Evolutionary conservation across 2,329 filamentous ascomycete species (phyloP), one percentile per base, ranked within the genome.

Genomic region (Arthrinium phaeospermum): DNA sequence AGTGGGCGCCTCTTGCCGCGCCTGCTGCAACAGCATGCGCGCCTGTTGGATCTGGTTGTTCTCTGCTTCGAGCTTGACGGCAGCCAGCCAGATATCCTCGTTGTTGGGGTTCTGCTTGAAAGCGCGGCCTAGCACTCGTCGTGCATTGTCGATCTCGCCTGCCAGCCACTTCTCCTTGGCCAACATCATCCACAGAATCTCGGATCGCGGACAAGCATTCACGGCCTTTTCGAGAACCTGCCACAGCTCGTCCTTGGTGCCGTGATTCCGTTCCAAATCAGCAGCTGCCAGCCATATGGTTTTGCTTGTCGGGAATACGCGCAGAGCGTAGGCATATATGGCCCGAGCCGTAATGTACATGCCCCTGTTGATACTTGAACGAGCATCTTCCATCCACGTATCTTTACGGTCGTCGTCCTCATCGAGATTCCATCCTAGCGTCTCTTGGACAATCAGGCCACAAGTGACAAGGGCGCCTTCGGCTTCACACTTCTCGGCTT

Each of bases 321-420:
- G 93, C 57, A 98, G 87, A 0, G 95, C 92, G 80, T 98, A 97
- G 1, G 94, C 94, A 78, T 97, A 97, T 70, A 99, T 98, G 6
- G 97, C 96, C 71, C 96, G 88, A 1, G 96, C 96, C 1, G 96
- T 98, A 80, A 95, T 94, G 79, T 95, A 98, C 78, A 89, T 93
- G 61, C 93, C 95, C 73, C 95, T 88, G 72, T 91, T 91, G 79
- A 95, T 95, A 78, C 94, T 94, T 22, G 89, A 87, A 79, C 92
- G 94, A 0, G 96, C 96, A 80, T 99, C 97, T 76, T 98, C 94
- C 85, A 96, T 92, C 95, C 96, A 99, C 19, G 95, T 94, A 75
- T 98, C 94, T 81, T 97, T 97, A 41, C 96, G 92, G 80, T 98
- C 96, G 77, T 99, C 96, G 77, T 98, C 95, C 82, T 98, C 96